These are phyloP conservation scores for Daldinia decipiens DNA, from an alignment of 495 filamentous ascomycete genomes.

Conservation along the genomic window DNA sequence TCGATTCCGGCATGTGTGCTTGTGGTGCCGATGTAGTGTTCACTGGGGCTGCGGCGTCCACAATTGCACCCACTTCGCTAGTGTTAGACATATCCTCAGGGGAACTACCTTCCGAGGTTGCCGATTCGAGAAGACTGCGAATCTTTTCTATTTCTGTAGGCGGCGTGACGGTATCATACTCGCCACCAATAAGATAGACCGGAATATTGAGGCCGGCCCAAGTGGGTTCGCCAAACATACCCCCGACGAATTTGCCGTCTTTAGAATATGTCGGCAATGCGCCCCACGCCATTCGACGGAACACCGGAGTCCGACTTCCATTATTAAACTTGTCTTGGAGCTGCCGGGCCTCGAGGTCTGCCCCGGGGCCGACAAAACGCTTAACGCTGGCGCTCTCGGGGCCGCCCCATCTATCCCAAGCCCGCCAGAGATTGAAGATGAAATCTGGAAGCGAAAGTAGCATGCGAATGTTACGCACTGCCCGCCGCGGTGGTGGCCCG, in stretches of 20 bases:
- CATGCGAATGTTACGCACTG: slow-evolving; percentile 62
- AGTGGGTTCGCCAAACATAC: slow-evolving; percentile 72
- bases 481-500: slow-evolving; percentile 64
- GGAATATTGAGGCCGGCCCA: slow-evolving; percentile 81
- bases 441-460: slow-evolving; percentile 73
- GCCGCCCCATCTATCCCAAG: slow-evolving; percentile 85
- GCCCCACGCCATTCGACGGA: slow-evolving; percentile 84
- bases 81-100: slow-evolving; percentile 8
- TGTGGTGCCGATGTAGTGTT: slow-evolving; percentile 46
- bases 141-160: slow-evolving; percentile 77
- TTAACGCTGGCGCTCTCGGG: slow-evolving; percentile 78
- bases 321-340: slow-evolving; percentile 86
- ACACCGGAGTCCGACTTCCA: slow-evolving; percentile 82
- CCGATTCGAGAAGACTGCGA: slow-evolving; percentile 44
- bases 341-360: slow-evolving; percentile 76
- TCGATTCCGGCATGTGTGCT: slow-evolving; percentile 44
- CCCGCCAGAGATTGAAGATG: slow-evolving; percentile 80
- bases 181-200: slow-evolving; percentile 80
- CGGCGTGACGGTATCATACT: slow-evolving; percentile 77
- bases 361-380: slow-evolving; percentile 79
- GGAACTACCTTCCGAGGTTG: slow-evolving; percentile 13
- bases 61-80: slow-evolving; percentile 46
- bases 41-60: slow-evolving; percentile 60
- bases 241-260: slow-evolving; percentile 63
- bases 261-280: slow-evolving; percentile 64